Base-by-base conservation (phyloP, 768 basidiomycete genomes). In the Porphyrellus cyaneotinctus region DNA sequence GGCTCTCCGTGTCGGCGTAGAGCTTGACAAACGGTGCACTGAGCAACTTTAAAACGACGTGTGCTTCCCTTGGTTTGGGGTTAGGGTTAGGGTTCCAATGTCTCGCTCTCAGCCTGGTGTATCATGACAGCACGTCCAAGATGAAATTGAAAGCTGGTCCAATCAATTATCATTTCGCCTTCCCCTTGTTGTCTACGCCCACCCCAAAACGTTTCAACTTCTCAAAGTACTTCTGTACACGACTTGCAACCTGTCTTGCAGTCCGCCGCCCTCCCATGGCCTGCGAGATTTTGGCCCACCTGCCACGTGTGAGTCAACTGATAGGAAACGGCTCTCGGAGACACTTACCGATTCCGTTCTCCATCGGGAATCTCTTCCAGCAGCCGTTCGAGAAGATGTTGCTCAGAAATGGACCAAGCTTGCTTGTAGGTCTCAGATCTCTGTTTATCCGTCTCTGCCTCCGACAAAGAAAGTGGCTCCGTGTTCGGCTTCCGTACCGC, bases 151-250 rank as follows among this genome's bases (percentile, higher is more conserved):
- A 28, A 28, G 7, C 15, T n/a, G 31, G 37, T 37, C 39, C 18
- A 2, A 58, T 45, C 49, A 47, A 23, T 47, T 62, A 58, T 43
- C 52, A 58, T 48, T 63, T 62, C 23, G 51, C 51, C 51, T 65
- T 63, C 35, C 49, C 62, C 49, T 58, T 66, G 47, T 49, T 52
- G 31, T 71, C 70, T 31, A 77, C 65, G 24, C 75, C 78, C 45
- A 85, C 61, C 32, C 88, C 88, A 66, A 83, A 90, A 57, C 79
- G 78, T 70, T 84, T 88, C 67, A 91, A 67, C 74, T 91, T 91
- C 65, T 87, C 87, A 66, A 89, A 85, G 68, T 91, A 91, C 69
- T 92, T 92, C 61, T 92, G 90, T 49, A 92, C 89, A 17, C 88
- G 79, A 72, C 87, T 90, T 33, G 88, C 88, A n/a, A 92, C 90